A percentile compares a stretch with the other conserved stretches of the same genome.
phyloP scores from a whole-genome alignment of 164 flowering plant species.

The Aristolochia californica region DNA sequence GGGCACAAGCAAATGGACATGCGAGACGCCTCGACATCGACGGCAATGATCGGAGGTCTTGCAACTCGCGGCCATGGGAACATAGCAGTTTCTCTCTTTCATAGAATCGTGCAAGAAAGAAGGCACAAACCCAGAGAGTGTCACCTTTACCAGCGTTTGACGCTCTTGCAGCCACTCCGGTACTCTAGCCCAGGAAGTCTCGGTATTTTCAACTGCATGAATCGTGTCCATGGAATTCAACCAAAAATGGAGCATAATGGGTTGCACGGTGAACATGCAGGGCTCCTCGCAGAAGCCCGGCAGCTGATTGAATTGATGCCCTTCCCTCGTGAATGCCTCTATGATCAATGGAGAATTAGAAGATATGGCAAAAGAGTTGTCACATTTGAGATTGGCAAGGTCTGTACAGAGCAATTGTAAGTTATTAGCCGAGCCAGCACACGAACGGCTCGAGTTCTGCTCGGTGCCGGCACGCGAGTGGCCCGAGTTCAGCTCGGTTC shows the following conservation, averaged over 20 bases:
- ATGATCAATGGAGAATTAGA: neutral
- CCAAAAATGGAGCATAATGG: neutral
- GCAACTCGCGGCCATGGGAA: neutral
- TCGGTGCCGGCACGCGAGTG: too few relatives aligned
- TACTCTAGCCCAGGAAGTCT: neutral
- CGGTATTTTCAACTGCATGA: neutral
- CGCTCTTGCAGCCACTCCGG: neutral
- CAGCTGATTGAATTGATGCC: neutral
- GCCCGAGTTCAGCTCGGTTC: too few relatives aligned
- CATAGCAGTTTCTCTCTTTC: neutral
- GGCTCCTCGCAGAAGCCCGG: neutral
- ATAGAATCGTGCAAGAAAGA: neutral
- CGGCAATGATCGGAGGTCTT: neutral
- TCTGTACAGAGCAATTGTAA: too few relatives aligned
- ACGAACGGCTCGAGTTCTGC: too few relatives aligned
- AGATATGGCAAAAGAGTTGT: neutral
- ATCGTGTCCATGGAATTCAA: neutral
- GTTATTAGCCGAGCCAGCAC: too few relatives aligned
- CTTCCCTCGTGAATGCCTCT: neutral
- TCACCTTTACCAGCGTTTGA: neutral
- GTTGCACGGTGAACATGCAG: neutral
- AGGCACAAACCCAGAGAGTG: neutral
- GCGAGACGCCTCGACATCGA: neutral
- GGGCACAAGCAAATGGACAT: neutral
- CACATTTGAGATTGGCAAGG: neutral